Evolutionary conservation across 331 rosid genomes (phyloP).

Genomic region (Arachis monticola): DNA sequence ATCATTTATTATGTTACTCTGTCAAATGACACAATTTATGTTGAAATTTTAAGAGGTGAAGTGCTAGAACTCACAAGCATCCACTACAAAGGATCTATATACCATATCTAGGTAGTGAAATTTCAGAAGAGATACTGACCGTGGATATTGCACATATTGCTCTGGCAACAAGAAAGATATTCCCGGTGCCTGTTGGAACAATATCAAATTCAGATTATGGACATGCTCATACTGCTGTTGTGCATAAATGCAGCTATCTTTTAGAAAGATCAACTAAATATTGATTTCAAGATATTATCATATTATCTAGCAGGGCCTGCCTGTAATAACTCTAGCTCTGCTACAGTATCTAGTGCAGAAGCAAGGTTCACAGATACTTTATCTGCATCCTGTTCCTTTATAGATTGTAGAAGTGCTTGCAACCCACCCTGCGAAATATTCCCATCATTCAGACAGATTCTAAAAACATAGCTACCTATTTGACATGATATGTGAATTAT

Average conservation of each 20-base stretch:
- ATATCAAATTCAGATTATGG: constrained; percentile 39
- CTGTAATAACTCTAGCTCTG: constrained; percentile 88
- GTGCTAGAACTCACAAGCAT: not conserved
- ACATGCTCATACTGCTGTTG: constrained; percentile 26
- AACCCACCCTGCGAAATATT: constrained; percentile 71
- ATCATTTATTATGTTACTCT: constrained; percentile 3
- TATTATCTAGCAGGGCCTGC: constrained; percentile 45
- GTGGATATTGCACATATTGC: constrained; percentile 75
- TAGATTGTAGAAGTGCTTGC: constrained; percentile 70
- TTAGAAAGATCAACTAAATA: constrained; percentile 15
- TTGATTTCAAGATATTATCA: constrained; percentile 27
- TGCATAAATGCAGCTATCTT: constrained; percentile 29
- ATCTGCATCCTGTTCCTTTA: constrained; percentile 83
- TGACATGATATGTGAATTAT: constrained; percentile 24
- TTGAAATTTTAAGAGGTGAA: constrained; percentile 9
- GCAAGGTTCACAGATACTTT: constrained; percentile 81
- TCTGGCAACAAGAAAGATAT: constrained; percentile 82
- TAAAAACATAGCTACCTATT: constrained; percentile 38
- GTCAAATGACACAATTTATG: constrained; percentile 6
- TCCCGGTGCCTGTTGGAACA: constrained; percentile 83
- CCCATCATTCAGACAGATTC: constrained; percentile 36
- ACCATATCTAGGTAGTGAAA: constrained; percentile 23
- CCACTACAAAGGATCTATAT: constrained; percentile 13
- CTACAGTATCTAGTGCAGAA: constrained; percentile 78
- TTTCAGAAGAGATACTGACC: constrained; percentile 53